Evolutionary conservation across 2,329 filamentous ascomycete genomes (phyloP), one percentile per base, ranked within the genome.

Genomic region (Kalaharituber pfeilii): DNA sequence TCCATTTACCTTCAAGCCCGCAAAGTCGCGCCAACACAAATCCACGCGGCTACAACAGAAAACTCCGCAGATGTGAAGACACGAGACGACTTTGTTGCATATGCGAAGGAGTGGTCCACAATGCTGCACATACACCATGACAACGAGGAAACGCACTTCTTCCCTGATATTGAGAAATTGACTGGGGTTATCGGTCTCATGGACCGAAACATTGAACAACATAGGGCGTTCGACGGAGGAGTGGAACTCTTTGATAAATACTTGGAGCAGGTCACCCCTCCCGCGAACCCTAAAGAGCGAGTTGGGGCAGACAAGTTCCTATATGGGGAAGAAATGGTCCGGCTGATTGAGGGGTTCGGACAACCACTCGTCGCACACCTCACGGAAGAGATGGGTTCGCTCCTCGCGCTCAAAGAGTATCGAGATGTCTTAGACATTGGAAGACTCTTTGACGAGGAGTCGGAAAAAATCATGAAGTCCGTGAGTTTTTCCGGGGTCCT

Each of bases 401-500:
- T 67, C 2, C 54, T 65, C 24, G 49, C 50, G 1, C 53, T 67
- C 5, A 51, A 51, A 5, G 54, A 62, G 52, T 66, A 64, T 52
- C 57, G 59, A 2, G 59, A 59, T 20, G 58, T 56, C 47, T 45
- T 66, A 5, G 61, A 62, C 29, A 56, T 64, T 8, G 30, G 54
- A 27, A 56, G 60, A 11, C 26, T 67, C 8, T 56, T 53, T 8
- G 53, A 62, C 28, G 58, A 55, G 27, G 64, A 67, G 54, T 56
- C 52, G 2, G 55, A 64, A n/a, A 57, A 60, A 27, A 58, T 63
- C 7, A 58, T 63, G 58, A 63, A 56, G 75, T 78, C 76, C 0
- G 76, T 76, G 26, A 70, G 73, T 33, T 80, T 82, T 68, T 64
- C 82, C 54, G 66, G 80, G 59, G 82, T 82, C 63, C 2, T 28